Evolutionary conservation across 179 eudicot genomes (phyloP).

Genomic region (Nepenthes alata): DNA sequence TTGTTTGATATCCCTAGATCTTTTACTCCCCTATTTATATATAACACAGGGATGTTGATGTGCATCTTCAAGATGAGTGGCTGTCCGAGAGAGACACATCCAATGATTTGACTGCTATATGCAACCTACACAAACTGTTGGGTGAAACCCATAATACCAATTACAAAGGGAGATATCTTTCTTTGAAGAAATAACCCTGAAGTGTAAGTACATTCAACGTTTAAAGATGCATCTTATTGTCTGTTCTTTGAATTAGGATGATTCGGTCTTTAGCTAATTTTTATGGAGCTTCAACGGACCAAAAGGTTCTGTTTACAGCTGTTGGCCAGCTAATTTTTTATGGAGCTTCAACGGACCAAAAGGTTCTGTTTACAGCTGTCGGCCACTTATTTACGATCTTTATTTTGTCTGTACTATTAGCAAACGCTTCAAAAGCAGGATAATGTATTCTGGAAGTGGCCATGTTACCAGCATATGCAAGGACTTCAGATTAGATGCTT

Average conservation of each 20-base stretch:
- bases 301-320: no score
- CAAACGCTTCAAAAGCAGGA: no score
- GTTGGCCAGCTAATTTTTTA: no score
- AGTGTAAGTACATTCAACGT: constrained; percentile 4
- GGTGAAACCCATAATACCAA: constrained; percentile 13
- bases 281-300: no score
- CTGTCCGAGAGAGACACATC: constrained; percentile 43
- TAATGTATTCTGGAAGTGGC: no score
- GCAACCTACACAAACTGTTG: constrained; percentile 27
- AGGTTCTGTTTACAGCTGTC: no score
- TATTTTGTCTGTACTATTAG: no score
- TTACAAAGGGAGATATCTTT: constrained; percentile 2
- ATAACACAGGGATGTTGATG: constrained; percentile 47
- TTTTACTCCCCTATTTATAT: constrained; percentile 1
- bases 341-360: no score
- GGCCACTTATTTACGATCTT: no score
- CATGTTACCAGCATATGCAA: no score
- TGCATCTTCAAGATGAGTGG: constrained; percentile 74
- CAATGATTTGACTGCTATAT: constrained; percentile 43
- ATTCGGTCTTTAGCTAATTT: no score
- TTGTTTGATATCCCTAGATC: background rate
- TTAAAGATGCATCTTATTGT: background rate
- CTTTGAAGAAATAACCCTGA: constrained; percentile 10
- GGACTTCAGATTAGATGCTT: no score
- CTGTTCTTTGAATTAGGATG: background rate